phyloP scores from a whole-genome alignment of 2,329 filamentous ascomycete genomes.

The Cladosporium sp. region DNA sequence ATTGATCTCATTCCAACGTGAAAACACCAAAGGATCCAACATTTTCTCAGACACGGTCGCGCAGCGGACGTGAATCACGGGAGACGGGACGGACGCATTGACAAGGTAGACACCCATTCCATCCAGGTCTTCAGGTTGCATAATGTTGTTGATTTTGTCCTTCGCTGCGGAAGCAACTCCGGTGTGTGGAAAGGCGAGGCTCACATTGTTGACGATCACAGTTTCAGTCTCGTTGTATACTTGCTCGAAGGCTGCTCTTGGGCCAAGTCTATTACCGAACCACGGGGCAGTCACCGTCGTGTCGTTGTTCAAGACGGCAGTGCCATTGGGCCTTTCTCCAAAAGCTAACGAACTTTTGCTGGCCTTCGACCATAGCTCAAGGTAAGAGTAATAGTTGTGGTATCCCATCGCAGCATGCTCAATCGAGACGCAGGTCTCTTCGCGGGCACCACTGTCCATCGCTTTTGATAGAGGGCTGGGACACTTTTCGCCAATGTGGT shows the following conservation, averaged over 20 bases:
- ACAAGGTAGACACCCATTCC: slow-evolving; percentile 65
- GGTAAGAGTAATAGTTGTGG: slow-evolving; percentile 59
- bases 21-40: slow-evolving; percentile 59
- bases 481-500: slow-evolving; percentile 52
- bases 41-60: slow-evolving; percentile 57
- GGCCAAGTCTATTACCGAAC: slow-evolving; percentile 43
- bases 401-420: slow-evolving; percentile 64
- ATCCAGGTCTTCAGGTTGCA: slow-evolving; percentile 57
- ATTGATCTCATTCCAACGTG: slow-evolving; percentile 47
- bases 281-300: slow-evolving; percentile 64
- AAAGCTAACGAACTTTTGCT: slow-evolving; percentile 32
- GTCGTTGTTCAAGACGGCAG: slow-evolving; percentile 62
- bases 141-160: slow-evolving; percentile 56
- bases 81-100: slow-evolving; percentile 62
- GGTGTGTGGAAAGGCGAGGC: slow-evolving; percentile 69
- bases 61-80: slow-evolving; percentile 66
- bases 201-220: slow-evolving; percentile 68
- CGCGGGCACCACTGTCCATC: slow-evolving; percentile 37
- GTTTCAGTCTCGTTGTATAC: background rate
- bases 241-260: slow-evolving; percentile 31
- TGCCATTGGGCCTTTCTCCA: slow-evolving; percentile 51
- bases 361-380: slow-evolving; percentile 30
- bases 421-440: slow-evolving; percentile 59
- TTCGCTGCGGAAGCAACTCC: slow-evolving; percentile 61
- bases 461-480: slow-evolving; percentile 50